A percentile compares a stretch with the other conserved stretches of the same genome.
Conservation (phyloP, 148 eudicot species). For the Spergularia bocconei region DNA sequence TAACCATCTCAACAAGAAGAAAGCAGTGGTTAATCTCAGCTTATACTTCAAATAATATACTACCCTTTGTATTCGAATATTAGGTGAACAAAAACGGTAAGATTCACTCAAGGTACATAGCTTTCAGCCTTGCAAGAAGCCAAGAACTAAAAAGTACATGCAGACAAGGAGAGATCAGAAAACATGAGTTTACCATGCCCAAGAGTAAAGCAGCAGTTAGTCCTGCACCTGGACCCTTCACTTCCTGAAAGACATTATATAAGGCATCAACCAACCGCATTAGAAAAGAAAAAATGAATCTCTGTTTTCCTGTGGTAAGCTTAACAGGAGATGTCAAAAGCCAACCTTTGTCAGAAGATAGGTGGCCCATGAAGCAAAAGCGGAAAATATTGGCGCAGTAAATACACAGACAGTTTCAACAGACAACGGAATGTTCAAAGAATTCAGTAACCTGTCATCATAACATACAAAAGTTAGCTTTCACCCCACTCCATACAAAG, state of each 20-base stretch:
- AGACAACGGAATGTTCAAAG: constrained; percentile 89
- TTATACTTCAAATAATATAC: background rate
- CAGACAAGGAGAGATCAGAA: constrained; percentile 10
- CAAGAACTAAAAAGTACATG: background rate
- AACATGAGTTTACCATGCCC: constrained; percentile 63
- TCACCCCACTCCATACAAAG: background rate
- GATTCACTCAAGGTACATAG: background rate
- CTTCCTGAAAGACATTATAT: constrained; percentile 53
- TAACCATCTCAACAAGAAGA: background rate
- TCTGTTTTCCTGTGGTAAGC: background rate
- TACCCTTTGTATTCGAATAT: background rate
- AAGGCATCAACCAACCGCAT: constrained; percentile 15
- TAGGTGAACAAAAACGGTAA: background rate
- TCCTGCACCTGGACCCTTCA: constrained; percentile 95
- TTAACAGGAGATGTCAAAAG: constrained; percentile 3
- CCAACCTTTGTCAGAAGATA: constrained; percentile 92
- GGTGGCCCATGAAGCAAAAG: constrained; percentile 95
- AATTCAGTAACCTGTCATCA: constrained; percentile 66
- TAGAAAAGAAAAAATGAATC: background rate
- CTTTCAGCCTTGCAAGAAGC: background rate
- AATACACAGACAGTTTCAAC: constrained; percentile 99
- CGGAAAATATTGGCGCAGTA: constrained; percentile 93
- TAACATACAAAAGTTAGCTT: constrained; percentile 1
- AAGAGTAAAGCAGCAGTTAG: constrained; percentile 91
- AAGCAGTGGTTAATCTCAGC: background rate